phyloP scores from a whole-genome alignment of 2,329 filamentous ascomycete species.

The Pestalotiopsis sp. region DNA sequence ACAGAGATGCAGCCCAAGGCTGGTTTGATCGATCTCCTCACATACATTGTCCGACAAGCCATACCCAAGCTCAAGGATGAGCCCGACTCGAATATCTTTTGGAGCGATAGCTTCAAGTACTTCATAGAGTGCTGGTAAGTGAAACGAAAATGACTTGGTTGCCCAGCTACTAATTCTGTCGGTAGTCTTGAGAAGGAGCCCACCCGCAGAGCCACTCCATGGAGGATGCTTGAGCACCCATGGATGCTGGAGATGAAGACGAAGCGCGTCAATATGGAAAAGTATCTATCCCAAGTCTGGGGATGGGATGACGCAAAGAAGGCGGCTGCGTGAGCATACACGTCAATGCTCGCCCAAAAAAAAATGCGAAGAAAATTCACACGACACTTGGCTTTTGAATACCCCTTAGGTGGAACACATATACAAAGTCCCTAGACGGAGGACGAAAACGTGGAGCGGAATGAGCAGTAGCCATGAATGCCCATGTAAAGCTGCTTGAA shows the following conservation, averaged over 20 bases:
- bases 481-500: background rate
- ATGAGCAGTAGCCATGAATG: background rate
- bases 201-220: conserved; percentile 83
- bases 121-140: conserved; percentile 99
- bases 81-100: conserved; percentile 83
- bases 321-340: background rate
- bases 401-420: background rate
- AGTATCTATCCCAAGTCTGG: conserved; percentile 94
- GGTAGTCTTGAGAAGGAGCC: conserved; percentile 91
- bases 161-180: background rate
- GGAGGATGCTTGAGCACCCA: conserved; percentile 98
- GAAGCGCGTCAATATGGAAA: conserved; percentile 97
- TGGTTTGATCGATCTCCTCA: conserved; percentile 91
- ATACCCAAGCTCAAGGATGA: conserved; percentile 97
- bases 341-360: background rate
- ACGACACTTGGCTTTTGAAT: background rate
- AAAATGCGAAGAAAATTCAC: background rate
- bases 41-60: conserved; percentile 94
- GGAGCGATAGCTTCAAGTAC: conserved; percentile 98
- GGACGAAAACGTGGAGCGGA: background rate
- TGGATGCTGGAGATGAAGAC: conserved; percentile 97
- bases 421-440: background rate
- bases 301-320: conserved; percentile 76
- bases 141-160: background rate
- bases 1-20: conserved; percentile 94